Base-by-base conservation (phyloP, 768 basidiomycete species). In the Hygrophorus russula region DNA sequence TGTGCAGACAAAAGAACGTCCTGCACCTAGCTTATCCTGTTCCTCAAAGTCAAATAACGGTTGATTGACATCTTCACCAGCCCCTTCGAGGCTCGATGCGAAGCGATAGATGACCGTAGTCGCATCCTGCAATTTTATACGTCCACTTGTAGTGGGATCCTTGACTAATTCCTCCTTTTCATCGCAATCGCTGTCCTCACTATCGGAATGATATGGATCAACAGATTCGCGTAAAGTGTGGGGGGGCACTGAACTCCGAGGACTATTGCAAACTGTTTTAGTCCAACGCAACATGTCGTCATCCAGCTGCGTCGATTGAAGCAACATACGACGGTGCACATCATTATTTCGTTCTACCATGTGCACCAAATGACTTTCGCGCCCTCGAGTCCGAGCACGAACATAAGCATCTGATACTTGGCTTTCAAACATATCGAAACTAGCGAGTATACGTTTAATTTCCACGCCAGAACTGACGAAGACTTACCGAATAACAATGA, bases 361-460 rank as follows among this genome's bases (percentile, higher is more conserved):
- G 53, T 82, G 71, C 5, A 86, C 58, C 33, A 82, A 52, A 53
- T 76, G 71, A 46, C 75, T 68, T 44, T 68, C 64, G 33, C 65
- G 59, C 6, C 69, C 70, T 36, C 65, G 55, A 32, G 73, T 64
- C 27, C 66, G 64, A 24, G 72, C 67, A 24, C 73, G 73, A 35
- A 68, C 61, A 52, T 71, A 74, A 11, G 73, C 73, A 55, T 77
- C 71, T 3, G 78, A 78, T 5, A 80, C 54, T 41, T 76, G 75
- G 48, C 79, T 76, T 49, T 80, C 74, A 44, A 75, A 76, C 0
- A 79, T 53, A 51, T 82, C 71, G 50, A 69, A 82, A 20, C 81
- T 83, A 27, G 36, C 41, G 42, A 15, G 15, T 38, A 18, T 20
- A 11, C 17, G 39, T 8, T 32, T 14, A 33, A 32, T 40, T 20